phyloP scores from a whole-genome alignment of 2,329 filamentous ascomycete genomes.

The Nemania sp. region DNA sequence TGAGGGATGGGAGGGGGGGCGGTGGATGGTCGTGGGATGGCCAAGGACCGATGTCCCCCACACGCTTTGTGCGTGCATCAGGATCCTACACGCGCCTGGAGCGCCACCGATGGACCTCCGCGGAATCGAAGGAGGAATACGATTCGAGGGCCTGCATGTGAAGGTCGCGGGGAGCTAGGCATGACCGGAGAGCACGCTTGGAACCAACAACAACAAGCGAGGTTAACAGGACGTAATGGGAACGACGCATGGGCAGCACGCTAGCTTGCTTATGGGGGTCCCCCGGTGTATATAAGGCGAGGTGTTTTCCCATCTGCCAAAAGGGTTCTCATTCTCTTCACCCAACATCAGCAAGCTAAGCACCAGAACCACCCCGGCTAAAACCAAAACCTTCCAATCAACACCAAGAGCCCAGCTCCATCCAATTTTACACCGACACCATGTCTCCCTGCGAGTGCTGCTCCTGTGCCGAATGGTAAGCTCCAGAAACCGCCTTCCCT shows the following conservation, averaged over 20 bases:
- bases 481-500: background rate
- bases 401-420: constrained; percentile 16
- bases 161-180: constrained; percentile 8
- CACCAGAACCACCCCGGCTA: constrained; percentile 1
- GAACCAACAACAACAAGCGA: background rate
- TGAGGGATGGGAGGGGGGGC: constrained; percentile 22
- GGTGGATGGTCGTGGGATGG: constrained; percentile 13
- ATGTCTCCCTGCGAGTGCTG: constrained; percentile 28
- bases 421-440: constrained; percentile 17
- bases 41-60: constrained; percentile 22
- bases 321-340: constrained; percentile 26
- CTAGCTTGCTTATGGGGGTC: constrained; percentile 3
- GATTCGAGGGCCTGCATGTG: constrained; percentile 1
- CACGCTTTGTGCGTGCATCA: constrained; percentile 6
- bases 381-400: constrained; percentile 22
- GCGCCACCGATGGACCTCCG: constrained; percentile 2
- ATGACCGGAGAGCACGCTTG: background rate
- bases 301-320: constrained; percentile 14
- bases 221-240: background rate
- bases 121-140: background rate
- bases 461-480: constrained; percentile 26
- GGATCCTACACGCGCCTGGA: constrained; percentile 6
- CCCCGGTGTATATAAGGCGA: constrained; percentile 22
- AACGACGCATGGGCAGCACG: background rate
- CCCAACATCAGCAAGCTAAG: constrained; percentile 6